Evolutionary conservation across 2,329 filamentous ascomycete genomes (phyloP), one percentile per base, ranked within the genome.

Genomic region (Xylariaceae sp.): DNA sequence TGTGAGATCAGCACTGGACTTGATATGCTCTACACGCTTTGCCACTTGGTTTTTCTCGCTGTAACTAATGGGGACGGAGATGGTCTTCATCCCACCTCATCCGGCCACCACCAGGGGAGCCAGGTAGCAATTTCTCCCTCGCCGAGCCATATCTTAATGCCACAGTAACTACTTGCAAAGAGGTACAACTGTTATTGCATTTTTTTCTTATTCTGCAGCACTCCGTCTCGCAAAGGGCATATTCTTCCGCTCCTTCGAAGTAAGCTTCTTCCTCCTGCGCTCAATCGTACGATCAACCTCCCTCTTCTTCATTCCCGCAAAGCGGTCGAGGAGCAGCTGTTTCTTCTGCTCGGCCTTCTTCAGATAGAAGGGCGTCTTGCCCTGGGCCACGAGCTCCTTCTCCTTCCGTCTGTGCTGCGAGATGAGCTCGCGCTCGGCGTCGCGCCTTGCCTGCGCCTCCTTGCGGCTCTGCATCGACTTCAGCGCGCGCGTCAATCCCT

Each of bases 261-360:
- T 86, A 50, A 91, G 80, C 87, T 96, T 97, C 87, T 96, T 97
- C 75, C 92, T 80, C 77, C 89, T 87, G 72, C 91, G 83, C 81
- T 96, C 92, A 68, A 98, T 91, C 12, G 88, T 87, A 78, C 87
- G 89, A 61, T 96, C 90, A 58, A 92, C 84, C 75, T 97, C 88
- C 73, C 87, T 89, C 71, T 89, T 89, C 75, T 91, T 95, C 88
- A 98, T 89, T 58, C 85, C 84, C 67, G 88, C 84, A 75, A 90
- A 97, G 72, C 89, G 86, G 67, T 95, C 88, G 70, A 90, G 80
- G 61, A 97, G 78, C 53, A 92, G 80, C 74, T 88, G 80, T 80
- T 94, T 92, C 87, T 95, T 96, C 80, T 95, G 85, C 77, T 97
- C 94, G 70, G 87, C 87, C 78, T 88, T 88, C 85, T 99, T 99